Percentiles rank a stretch among this genome's conserved stretches.
These are phyloP conservation scores for Colletotrichum tropicale DNA, from an alignment of 2,329 filamentous ascomycete species.

Conservation along the genomic window DNA sequence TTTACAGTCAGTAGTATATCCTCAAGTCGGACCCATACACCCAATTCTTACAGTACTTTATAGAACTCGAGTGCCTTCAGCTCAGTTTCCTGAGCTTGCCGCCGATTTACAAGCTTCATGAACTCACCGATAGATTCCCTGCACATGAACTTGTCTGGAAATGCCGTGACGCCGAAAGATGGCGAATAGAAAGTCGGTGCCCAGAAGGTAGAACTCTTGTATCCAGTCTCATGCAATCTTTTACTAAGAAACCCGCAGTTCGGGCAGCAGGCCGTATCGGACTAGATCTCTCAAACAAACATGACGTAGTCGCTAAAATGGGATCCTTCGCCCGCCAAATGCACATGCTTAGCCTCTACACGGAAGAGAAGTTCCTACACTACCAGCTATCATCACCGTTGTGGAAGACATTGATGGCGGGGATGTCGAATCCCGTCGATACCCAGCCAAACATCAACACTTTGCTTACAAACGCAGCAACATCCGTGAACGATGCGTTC, in stretches of 20 bases:
- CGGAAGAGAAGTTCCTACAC: background rate
- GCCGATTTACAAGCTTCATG: background rate
- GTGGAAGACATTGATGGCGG: background rate
- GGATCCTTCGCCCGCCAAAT: background rate
- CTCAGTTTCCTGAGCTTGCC: background rate
- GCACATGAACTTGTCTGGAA: background rate
- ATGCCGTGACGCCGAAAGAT: background rate
- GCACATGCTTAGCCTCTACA: background rate
- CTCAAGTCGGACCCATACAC: background rate
- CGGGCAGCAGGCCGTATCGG: background rate
- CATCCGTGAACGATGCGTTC: background rate
- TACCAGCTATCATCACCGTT: background rate
- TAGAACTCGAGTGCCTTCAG: background rate
- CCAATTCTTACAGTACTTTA: background rate
- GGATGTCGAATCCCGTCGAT: background rate
- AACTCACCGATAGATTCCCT: background rate
- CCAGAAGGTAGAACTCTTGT: background rate
- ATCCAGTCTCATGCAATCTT: rapidly evolving
- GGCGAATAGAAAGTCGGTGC: background rate
- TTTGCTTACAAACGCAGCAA: background rate
- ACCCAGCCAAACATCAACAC: background rate
- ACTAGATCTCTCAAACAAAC: background rate
- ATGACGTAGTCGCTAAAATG: background rate
- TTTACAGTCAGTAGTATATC: background rate
- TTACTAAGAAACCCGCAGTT: background rate